Evolutionary conservation across 768 basidiomycete genomes (phyloP), one percentile per base, ranked within the genome.

Genomic region (Neoboletus brunneissimus): DNA sequence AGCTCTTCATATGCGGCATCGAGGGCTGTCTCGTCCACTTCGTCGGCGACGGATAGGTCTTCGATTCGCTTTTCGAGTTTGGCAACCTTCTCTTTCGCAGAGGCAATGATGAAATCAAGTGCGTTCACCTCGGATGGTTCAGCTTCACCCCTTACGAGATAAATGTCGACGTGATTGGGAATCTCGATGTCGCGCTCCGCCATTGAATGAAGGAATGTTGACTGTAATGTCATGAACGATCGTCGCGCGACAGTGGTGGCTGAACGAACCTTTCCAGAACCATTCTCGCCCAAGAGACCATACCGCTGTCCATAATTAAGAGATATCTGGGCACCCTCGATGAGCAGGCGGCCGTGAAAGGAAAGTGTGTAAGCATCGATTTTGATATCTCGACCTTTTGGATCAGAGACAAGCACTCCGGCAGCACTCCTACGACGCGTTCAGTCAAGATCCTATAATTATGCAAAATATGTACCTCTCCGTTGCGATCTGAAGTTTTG

Each of bases 81-180:
- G 23, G 93, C 93, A 29, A 98, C 96, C 77, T 98, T 98, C 59
- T 85, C 87, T 68, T 81, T 89, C 34, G 97, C 96, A 12, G 93
- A 96, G 25, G 85, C 84, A 68, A 98, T 81, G 76, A 98, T 98
- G 78, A 91, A 99, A 69, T 98, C 96, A 56, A 98, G 76, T n/a
- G 96, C 97, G 69, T 96, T 98, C 62, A 91, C 83, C 2, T 97
- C 90, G 15, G 93, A 88, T 1, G 96, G 96, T 65, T 98, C 96
- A 1, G 92, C 96, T 71, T 98, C 96, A 59, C 96, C 95, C 25
- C 87, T 77, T 55, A 99, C 96, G 63, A 98, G 88, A 79, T 98
- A 97, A 73, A 98, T 96, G 72, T 99, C 96, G 72, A 99, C 89
- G 75, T 99, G 94, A 9, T 81, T 77, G 18, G 96, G 97, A 60